Base-by-base conservation (phyloP, 441 rosid species). In the Rhodomyrtus psidioides region DNA sequence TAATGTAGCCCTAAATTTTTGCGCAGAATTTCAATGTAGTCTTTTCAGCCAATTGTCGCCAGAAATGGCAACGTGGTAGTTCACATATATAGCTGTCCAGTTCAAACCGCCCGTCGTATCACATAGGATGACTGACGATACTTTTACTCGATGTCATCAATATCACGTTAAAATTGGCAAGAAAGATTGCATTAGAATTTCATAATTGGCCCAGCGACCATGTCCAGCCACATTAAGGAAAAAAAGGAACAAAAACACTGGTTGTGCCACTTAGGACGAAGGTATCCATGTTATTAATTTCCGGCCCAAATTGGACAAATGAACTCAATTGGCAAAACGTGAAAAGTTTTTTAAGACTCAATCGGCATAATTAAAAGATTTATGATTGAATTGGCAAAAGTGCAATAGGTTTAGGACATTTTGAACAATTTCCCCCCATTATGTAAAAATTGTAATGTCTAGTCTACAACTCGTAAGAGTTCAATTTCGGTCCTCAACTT, bases 121-220 rank as follows among this genome's bases (percentile, higher is more conserved):
- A 21, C 6, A 13, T 6, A 19, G 14, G 15, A 65, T 0, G 4
- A 39, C 2, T 0, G 4, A 4, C 4, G 0, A 65, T 34, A 2
- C 12, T 19, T 34, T 19, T 4, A 65, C 0, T 1, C 0, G 0
- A 34, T 4, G 26, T 34, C 4, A 70, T 0, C 1, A 34, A 70
- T 39, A 19, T 19, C n/a, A 19, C 1, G 4, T 70, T 4, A 39
- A 39, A 34, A 65, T 65, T 65, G 13, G 16, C 2, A 4, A 1
- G 3, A 39, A 70, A 9, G 15, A 70, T 39, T 34, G 21, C 34
- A 21, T 39, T 10, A 23, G 7, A 70, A 34, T 65, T 65, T 65
- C 24, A 65, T 34, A 34, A 34, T 34, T 34, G 44, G 44, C 44
- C 44, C 44, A 42, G 44, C 44, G 7, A 42, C 44, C 44, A 42